Base-by-base conservation (phyloP, 495 filamentous ascomycete genomes). In the Tuber brumale region DNA sequence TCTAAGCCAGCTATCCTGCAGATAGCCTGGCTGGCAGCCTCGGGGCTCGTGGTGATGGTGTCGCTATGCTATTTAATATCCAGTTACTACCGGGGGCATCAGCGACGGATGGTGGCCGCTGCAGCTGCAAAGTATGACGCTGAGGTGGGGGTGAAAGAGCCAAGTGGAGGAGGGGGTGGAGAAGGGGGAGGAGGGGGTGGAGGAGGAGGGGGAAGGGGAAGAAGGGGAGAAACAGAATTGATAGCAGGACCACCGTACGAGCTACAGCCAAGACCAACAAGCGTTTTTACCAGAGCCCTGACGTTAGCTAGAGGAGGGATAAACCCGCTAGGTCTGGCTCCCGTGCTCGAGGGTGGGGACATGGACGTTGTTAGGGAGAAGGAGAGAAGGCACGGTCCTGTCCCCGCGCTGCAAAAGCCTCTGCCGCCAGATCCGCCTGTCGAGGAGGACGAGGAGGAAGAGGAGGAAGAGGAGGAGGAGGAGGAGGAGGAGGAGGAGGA, bases 11-110 rank as follows among this genome's bases (percentile, higher is more conserved):
- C 27, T 16, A 21, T 75, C 3, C 27, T 75, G 23, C 70, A 72
- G 35, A 75, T 45, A 42, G 9, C 57, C 9, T 75, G 74, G 74
- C 46, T 75, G 10, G 5, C 23, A 2, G 6, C n/a, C 10, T 75
- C 74, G 35, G 37, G 44, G 19, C n/a, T 72, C 12, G 7, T 43
- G 27, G 4, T 66, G 4, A 14, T 66, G 3, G 57, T 66, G 27
- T 66, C 57, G 27, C 57, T 66, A 35, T 66, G 57, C 31, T 66
- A 66, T 35, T 27, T 66, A 18, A n/a, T 66, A 70, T 42, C 44
- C 19, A 39, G 69, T 69, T 35, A 51, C 45, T 48, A 69, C n/a
- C 51, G 41, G 31, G 42, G 27, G 8, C 42, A 72, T 23, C 45
- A 51, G 69, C 69, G 41, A 35, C 70, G 27, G 57, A 66, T 66